These are phyloP conservation scores for Graphiopsis chlorocephala DNA, from an alignment of 2,329 filamentous ascomycete species.

Conservation along the genomic window DNA sequence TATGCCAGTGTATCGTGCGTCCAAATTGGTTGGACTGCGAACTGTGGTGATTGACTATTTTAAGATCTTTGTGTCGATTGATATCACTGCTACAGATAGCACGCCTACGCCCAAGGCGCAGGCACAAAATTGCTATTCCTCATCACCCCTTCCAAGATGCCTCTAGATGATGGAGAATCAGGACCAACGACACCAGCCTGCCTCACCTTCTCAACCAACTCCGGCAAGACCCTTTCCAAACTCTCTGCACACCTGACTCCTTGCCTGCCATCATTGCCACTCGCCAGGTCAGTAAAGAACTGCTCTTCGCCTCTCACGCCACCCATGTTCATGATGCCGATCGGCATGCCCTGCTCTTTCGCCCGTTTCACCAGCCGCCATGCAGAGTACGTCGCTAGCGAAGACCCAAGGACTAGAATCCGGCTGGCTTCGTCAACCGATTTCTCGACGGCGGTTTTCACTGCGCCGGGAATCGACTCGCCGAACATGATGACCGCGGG, in stretches of 20 bases:
- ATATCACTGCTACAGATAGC: neutral
- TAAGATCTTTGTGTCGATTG: neutral
- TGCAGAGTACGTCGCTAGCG: conserved; percentile 89
- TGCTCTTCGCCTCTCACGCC: conserved; percentile 75
- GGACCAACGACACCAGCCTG: neutral
- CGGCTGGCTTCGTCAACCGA: conserved; percentile 74
- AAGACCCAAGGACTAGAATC: conserved; percentile 80
- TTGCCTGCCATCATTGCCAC: conserved; percentile 35
- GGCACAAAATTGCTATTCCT: conserved; percentile 18
- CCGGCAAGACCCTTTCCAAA: conserved; percentile 40
- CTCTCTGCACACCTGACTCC: conserved; percentile 42
- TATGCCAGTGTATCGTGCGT: neutral
- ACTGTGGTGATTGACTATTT: neutral
- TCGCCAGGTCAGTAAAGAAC: conserved; percentile 61
- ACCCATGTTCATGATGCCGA: conserved; percentile 86
- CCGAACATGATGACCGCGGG: conserved; percentile 96
- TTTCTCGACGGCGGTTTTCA: conserved; percentile 74
- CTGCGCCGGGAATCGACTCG: conserved; percentile 69
- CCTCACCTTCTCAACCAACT: conserved; percentile 31
- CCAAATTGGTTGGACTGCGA: neutral
- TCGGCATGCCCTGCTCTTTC: conserved; percentile 76
- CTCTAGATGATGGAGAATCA: neutral
- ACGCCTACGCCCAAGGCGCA: conserved; percentile 19
- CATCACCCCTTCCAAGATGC: neutral
- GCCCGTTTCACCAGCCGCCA: conserved; percentile 86